Evolutionary conservation across 768 basidiomycete species (phyloP), one percentile per base, ranked within the genome.

Genomic region (Pleurotus citrinopileatus): DNA sequence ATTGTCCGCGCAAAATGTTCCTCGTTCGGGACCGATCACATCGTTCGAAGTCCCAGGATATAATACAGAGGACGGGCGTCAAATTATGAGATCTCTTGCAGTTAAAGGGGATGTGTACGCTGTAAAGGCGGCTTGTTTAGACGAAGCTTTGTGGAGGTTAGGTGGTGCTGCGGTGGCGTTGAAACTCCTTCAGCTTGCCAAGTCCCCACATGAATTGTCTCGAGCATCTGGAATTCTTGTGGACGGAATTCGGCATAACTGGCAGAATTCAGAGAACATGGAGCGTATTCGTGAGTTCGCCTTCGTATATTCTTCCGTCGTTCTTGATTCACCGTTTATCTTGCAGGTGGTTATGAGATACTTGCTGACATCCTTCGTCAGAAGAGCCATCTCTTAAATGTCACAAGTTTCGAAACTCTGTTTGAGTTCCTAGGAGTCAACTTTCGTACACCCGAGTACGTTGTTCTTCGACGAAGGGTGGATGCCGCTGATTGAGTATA

Each of bases 251-350:
- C 82, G 82, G 58, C 86, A 89, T 59, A 90, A 83, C 60, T 98
- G 95, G 95, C 83, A 91, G 61, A 93, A 92, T 62, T 94, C 91
- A 29, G 94, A 95, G 64, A 95, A 97, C 60, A 93, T 95, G 87
- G 94, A 96, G 64, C 77, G 87, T 28, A 70, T 94, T 52, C 83
- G 93, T 94, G 60, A 62, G 87, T 75, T 36, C 10, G n/a, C 38
- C 12, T 42, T 37, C 13, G n/a, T 32, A 37, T 42, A 2, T 34
- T 32, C 17, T 47, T 4, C n/a, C 22, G n/a, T 46, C 53, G 22
- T 27, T 51, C 46, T 25, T 55, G 20, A 44, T 50, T 44, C 7
- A n/a, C n/a, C n/a, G n/a, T n/a, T n/a, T n/a, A 57, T n/a, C 20
- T 22, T 17, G 22, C 13, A 94, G 92, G 86, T 52, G 94, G 93